These are phyloP conservation scores for Dendrobium nobile DNA, from an alignment of 106 monocot genomes.

Conservation along the genomic window DNA sequence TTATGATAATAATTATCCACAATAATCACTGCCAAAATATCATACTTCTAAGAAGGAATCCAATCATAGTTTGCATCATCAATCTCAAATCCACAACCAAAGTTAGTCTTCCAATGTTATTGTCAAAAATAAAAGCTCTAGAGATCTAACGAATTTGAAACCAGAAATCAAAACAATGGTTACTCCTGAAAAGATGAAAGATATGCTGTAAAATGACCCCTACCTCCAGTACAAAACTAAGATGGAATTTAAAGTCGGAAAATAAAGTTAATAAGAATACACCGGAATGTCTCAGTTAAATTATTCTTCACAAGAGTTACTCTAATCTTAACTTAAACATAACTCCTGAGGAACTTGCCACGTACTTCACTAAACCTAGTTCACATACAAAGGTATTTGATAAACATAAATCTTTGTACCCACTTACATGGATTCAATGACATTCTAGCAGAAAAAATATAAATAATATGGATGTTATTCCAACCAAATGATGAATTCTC, in stretches of 20 bases:
- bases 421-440: not conserved
- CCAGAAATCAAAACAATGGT: not conserved
- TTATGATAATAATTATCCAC: not conserved
- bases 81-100: not conserved
- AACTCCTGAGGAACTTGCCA: not conserved
- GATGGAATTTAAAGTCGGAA: not conserved
- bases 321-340: not conserved
- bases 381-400: not conserved
- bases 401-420: not conserved
- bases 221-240: not conserved
- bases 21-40: not conserved
- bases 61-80: not conserved
- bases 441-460: not conserved
- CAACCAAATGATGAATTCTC: not conserved
- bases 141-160: not conserved
- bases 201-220: not conserved
- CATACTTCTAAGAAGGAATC: not conserved
- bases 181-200: not conserved
- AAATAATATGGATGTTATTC: not conserved
- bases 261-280: not conserved
- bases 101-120: not conserved
- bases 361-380: not conserved
- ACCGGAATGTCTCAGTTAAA: not conserved
- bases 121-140: not conserved
- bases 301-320: not conserved